Evolutionary conservation across 1,284 basidiomycete species (phyloP).

Genomic region (Leccinum fallax): DNA sequence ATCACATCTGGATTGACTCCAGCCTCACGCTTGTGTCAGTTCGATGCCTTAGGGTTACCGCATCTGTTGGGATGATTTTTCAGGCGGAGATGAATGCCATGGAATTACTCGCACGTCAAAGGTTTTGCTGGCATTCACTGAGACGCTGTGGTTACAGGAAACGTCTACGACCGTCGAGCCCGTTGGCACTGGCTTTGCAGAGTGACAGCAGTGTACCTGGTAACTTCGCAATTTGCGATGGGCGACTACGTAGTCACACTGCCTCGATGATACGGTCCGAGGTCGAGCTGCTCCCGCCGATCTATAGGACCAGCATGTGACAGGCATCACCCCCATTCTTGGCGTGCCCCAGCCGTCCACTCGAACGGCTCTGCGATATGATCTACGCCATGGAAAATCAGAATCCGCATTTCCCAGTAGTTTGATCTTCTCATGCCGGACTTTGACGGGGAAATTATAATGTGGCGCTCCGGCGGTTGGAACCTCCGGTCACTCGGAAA

Average conservation of each 20-base stretch:
- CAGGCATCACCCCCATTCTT: background rate
- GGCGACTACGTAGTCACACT: background rate
- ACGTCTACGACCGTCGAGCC: background rate
- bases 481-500: conserved; percentile 15
- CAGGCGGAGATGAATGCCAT: background rate
- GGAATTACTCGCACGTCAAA: background rate
- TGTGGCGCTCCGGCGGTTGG: conserved; percentile 18
- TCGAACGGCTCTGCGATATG: conserved; percentile 2
- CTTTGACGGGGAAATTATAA: conserved; percentile 5
- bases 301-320: background rate
- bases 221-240: too few relatives aligned
- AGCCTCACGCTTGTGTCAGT: background rate
- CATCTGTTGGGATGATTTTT: background rate
- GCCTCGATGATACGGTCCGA: background rate
- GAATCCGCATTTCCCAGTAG: conserved; percentile 3
- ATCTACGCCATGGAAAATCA: conserved; percentile 16
- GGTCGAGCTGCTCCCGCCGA: background rate
- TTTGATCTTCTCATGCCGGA: conserved; percentile 16
- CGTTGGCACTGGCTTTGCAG: background rate
- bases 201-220: background rate
- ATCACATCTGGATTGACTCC: background rate
- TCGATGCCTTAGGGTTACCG: background rate
- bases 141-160: background rate
- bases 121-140: background rate
- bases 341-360: background rate